These are phyloP conservation scores for Lasiodiplodia gonubiensis DNA, from an alignment of 2,329 filamentous ascomycete genomes.

Conservation along the genomic window DNA sequence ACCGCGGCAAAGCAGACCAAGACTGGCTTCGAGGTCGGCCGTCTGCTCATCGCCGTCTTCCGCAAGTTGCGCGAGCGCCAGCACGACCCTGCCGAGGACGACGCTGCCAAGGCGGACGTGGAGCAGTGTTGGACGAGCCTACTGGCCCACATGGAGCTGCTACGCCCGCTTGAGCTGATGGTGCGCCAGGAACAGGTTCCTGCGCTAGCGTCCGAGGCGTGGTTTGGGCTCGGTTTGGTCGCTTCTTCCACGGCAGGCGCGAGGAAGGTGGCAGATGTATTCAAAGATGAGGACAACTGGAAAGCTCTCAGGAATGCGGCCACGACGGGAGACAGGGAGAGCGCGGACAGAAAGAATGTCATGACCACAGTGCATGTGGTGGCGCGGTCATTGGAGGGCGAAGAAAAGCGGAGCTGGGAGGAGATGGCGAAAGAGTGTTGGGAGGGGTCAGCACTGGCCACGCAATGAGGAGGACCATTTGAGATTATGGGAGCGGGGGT, in stretches of 20 bases:
- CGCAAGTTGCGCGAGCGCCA: slow-evolving; percentile 21
- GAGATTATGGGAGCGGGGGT: background rate
- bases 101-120: background rate
- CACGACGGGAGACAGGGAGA: background rate
- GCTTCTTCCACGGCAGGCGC: slow-evolving; percentile 17
- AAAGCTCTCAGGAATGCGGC: background rate
- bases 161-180: slow-evolving; percentile 23
- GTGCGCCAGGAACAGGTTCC: slow-evolving; percentile 26
- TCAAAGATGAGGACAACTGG: slow-evolving; percentile 20
- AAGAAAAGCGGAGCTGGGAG: slow-evolving; percentile 6
- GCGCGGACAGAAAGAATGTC: slow-evolving; percentile 8
- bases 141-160: slow-evolving; percentile 6
- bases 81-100: background rate
- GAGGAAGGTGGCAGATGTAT: slow-evolving; percentile 7
- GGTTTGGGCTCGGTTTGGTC: slow-evolving; percentile 27
- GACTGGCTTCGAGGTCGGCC: slow-evolving; percentile 28
- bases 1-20: slow-evolving; percentile 12
- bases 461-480: background rate
- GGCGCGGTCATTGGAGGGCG: background rate
- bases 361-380: slow-evolving; percentile 9
- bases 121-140: slow-evolving; percentile 10
- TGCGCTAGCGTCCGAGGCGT: slow-evolving; percentile 21
- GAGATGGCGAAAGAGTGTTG: slow-evolving; percentile 4
- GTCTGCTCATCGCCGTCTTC: slow-evolving; percentile 22
- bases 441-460: background rate